Base-by-base conservation (phyloP, 108 stramenopile genomes). In the Fragilariopsis cylindrus region DNA sequence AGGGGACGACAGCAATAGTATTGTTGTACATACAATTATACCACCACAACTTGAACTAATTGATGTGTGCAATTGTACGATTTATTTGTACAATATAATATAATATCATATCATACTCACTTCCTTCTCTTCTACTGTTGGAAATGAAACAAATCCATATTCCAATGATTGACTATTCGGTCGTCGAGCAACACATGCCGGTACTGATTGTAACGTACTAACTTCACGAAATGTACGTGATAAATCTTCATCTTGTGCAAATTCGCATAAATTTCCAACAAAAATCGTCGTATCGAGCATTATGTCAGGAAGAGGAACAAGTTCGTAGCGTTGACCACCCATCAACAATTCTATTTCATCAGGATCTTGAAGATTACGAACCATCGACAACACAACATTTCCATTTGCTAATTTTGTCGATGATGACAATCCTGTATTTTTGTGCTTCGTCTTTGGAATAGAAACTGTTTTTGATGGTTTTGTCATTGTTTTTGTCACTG, bases 181-280 rank as follows among this genome's bases (percentile, higher is more conserved):
- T 56, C 90, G 89, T 42, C 92, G 84, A 3, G 79, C 87, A 58
- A 93, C 92, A 73, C 88, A 88, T 16, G 92, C 88, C n/a, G 92
- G 92, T 2, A 91, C 77, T 42, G 85, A 85, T 55, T 72, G 71
- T 78, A 85, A 69, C 39, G 60, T 64, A 69, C 82, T 87, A 12
- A 87, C 90, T 45, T 72, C 63, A 54, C 83, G 86, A 79, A 93
- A 93, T 4, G 87, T 50, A 47, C 83, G 80, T 3, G 87, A 88
- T 13, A 93, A 78, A 71, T 88, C 82, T 49, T 90, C 88, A 62
- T 93, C 92, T 7, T 88, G 79, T 11, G 85, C 86, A 76, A 93
- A 93, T 70, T 93, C 92, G 64, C 84, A 84, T 4, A 93, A 55
- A 63, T 93, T 91, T 9, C 92, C 92, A 44, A 93, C 92, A 81